Evolutionary conservation across 2,329 filamentous ascomycete species (phyloP).

Genomic region (Fusarium nanum): DNA sequence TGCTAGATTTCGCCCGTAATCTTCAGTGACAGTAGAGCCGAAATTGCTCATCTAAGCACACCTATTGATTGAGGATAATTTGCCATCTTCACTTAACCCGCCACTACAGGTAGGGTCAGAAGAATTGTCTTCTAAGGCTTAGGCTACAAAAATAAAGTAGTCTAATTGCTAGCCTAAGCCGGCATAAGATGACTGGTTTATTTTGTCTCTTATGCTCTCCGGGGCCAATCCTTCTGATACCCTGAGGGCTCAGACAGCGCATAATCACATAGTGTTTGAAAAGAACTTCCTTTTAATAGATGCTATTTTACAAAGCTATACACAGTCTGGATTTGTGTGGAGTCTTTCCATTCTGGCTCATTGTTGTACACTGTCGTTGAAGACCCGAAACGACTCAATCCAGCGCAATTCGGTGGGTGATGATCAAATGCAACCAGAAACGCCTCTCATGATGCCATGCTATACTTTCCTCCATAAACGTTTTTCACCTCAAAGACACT

Average conservation of each 20-base stretch:
- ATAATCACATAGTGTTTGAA: background rate
- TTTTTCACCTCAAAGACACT: background rate
- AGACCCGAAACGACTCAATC: slow-evolving; percentile 13
- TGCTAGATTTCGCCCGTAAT: background rate
- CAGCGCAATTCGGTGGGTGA: slow-evolving; percentile 11
- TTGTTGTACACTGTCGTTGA: slow-evolving; percentile 43
- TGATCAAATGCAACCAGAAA: slow-evolving; percentile 33
- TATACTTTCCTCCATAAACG: background rate
- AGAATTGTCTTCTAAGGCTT: no score
- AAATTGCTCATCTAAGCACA: slow-evolving; percentile 1
- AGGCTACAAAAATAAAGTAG: no score
- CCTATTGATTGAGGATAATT: background rate
- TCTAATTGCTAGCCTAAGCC: no score
- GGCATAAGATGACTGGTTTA: no score
- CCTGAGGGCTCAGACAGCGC: background rate
- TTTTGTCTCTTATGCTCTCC: no score
- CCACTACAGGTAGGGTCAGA: no score
- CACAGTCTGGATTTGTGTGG: slow-evolving; percentile 38
- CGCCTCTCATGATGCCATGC: slow-evolving; percentile 32
- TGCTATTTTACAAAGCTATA: slow-evolving; percentile 38
- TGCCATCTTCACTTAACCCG: background rate
- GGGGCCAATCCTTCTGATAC: no score
- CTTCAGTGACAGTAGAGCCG: background rate
- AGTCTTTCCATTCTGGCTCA: slow-evolving; percentile 37
- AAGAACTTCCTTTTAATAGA: slow-evolving; percentile 5